phyloP scores from a whole-genome alignment of 768 basidiomycete genomes.

The Suillus subluteus region DNA sequence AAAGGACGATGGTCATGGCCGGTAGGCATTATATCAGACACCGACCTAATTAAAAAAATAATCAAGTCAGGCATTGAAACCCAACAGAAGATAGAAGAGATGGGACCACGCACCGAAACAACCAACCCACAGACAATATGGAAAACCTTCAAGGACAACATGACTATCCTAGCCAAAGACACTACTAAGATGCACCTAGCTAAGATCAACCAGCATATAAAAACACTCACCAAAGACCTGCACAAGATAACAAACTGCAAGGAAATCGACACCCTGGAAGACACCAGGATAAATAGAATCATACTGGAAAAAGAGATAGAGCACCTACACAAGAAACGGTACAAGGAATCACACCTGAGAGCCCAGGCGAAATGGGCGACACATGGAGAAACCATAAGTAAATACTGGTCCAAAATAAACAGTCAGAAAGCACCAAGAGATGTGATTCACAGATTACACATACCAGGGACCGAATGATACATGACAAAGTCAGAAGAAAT shows the following conservation, averaged over 20 bases:
- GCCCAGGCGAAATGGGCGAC: background rate
- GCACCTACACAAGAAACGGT: background rate
- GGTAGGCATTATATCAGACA: accelerated
- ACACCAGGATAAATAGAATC: background rate
- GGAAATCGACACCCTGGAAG: background rate
- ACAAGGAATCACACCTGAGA: background rate
- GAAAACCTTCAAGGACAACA: background rate
- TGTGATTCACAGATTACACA: background rate
- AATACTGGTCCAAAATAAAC: background rate
- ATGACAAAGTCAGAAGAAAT: background rate
- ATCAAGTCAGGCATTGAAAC: accelerated
- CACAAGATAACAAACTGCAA: accelerated
- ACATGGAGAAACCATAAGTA: background rate
- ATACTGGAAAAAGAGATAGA: background rate
- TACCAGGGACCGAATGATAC: no score
- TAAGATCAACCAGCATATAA: background rate
- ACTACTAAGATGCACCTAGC: background rate
- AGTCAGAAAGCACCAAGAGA: background rate
- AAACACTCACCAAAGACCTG: background rate
- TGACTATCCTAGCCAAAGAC: accelerated
- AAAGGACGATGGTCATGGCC: background rate
- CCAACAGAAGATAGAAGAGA: background rate
- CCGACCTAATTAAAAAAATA: background rate
- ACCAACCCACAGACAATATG: background rate
- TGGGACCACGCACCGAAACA: no score